Conservation (phyloP, 2,329 filamentous ascomycete species). For the Akanthomyces lecanii region DNA sequence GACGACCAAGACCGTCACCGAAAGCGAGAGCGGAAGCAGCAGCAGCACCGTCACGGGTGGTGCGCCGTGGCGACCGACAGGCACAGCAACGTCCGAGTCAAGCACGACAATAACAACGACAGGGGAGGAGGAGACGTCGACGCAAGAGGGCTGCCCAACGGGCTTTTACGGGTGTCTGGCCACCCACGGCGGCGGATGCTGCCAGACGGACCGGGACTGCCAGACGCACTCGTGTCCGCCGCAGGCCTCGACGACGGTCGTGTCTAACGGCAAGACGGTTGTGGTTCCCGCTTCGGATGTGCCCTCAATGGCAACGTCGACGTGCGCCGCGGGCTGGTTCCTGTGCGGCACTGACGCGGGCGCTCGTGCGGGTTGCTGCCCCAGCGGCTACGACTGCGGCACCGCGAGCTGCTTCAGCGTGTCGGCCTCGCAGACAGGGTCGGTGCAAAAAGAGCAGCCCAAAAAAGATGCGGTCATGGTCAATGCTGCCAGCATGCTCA, state of each 20-base stretch:
- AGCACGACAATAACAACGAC: conserved; percentile 25
- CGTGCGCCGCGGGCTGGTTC: conserved; percentile 78
- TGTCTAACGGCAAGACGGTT: conserved; percentile 66
- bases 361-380: conserved; percentile 79
- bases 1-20: conserved; percentile 30
- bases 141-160: conserved; percentile 62
- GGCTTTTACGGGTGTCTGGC: conserved; percentile 91
- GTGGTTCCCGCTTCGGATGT: conserved; percentile 55
- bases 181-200: conserved; percentile 78
- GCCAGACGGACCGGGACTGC: conserved; percentile 82
- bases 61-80: conserved; percentile 46
- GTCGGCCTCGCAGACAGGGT: conserved; percentile 49
- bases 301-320: conserved; percentile 38
- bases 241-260: conserved; percentile 55
- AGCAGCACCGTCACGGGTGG: conserved; percentile 36
- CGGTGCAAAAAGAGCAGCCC: conserved; percentile 46
- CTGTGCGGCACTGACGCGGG: conserved; percentile 56
- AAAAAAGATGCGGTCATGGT: neutral
- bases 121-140: conserved; percentile 36
- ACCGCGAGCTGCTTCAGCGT: conserved; percentile 63
- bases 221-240: conserved; percentile 73
- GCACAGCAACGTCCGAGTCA: conserved; percentile 24
- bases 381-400: conserved; percentile 70
- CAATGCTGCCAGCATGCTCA: neutral
- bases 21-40: conserved; percentile 30